Percentiles rank a stretch among this genome's conserved stretches.
These are phyloP conservation scores for Pseudogymnoascus sp. DNA, from an alignment of 2,329 filamentous ascomycete species.

Conservation along the genomic window DNA sequence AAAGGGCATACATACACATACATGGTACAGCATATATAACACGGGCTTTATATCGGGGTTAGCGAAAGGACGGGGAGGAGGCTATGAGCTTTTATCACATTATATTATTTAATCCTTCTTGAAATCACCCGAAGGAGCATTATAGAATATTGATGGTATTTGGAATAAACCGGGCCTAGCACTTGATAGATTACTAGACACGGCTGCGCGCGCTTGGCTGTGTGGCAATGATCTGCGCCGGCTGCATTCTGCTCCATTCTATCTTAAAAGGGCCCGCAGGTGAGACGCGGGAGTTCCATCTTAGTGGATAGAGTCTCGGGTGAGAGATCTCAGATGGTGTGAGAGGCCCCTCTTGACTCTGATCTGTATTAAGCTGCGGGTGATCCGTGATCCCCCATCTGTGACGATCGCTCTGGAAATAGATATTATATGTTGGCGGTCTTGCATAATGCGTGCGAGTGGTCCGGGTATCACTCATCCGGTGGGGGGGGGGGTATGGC, in stretches of 20 bases:
- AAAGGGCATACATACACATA: slow-evolving; percentile 1
- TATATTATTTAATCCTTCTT: background rate
- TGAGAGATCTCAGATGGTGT: background rate
- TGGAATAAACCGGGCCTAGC: background rate
- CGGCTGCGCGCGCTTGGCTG: background rate
- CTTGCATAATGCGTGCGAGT: background rate
- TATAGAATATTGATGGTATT: background rate
- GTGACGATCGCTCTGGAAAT: slow-evolving; percentile 13
- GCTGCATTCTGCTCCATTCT: background rate
- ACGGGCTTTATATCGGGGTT: background rate
- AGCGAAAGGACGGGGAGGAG: background rate
- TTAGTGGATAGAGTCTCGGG: background rate
- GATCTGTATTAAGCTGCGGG: background rate
- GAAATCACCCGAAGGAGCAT: background rate
- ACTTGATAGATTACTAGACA: background rate
- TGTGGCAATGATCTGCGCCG: background rate
- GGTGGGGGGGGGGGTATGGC: background rate
- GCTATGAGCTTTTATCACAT: background rate
- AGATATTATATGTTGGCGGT: background rate
- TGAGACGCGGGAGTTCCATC: background rate
- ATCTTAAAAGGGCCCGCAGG: background rate
- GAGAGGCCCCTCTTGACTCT: background rate
- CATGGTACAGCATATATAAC: background rate
- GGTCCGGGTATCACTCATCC: background rate
- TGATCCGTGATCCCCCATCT: slow-evolving; percentile 1